Base-by-base conservation (phyloP, 306 rosid genomes). In the Quercus bicolor region DNA sequence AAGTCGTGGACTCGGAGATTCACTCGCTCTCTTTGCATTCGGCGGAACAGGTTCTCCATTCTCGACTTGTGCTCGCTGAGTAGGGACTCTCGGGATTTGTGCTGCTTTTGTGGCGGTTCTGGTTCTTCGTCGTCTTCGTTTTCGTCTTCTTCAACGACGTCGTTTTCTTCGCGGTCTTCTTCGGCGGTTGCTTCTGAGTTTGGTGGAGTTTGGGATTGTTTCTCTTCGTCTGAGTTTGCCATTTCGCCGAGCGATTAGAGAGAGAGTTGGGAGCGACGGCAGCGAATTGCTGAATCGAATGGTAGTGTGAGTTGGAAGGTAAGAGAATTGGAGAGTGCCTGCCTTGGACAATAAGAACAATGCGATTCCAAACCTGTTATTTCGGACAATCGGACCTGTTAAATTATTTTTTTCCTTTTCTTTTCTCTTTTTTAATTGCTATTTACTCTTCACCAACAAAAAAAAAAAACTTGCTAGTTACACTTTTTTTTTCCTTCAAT, bases 1-100 rank as follows among this genome's bases (percentile, higher is more conserved):
- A 96, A 83, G 73, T 96, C 96, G 78, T 96, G 99, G 76, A 96
- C 99, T 66, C 97, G 87, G 80, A 96, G 85, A 11, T 86, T 87
- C 18, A 96, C 89, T 21, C 82, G 60, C 88, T 90, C 97, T 54
- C 83, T 88, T 78, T 80, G 34, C 86, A 96, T 74, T 74, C 96
- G 90, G 24, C 78, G 89, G 31, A 89, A 61, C 40, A 96, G 88
- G 43, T 74, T 80, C 70, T 93, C 89, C 0, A 89, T 73, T 74
- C 86, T 90, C 71, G 82, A 87, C 74, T 79, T 87, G 68, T 85
- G 87, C 74, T 83, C 86, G 23, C 81, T 86, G 54, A 93, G n/a
- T 31, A 65, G 75, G 3, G 92, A 77, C 51, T 84, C 79, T 75
- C 68, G 75, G 20, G 91, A 79, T 70, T 70, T 83, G 6, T 72